Conservation (phyloP, 176 grass and related monocot species). For the Zoysia pacifica region DNA sequence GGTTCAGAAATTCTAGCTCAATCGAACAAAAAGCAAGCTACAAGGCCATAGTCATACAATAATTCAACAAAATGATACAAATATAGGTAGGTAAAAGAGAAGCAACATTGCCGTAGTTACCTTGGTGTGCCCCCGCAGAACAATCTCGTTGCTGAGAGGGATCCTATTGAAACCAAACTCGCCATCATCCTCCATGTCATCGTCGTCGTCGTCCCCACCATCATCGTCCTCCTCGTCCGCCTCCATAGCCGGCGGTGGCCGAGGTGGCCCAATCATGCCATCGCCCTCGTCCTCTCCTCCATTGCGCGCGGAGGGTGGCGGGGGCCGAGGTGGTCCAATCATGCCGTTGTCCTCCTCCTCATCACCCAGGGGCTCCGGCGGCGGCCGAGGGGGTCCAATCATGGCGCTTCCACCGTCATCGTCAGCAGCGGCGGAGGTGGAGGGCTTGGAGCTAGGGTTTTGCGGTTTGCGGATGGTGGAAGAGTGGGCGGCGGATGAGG, state of each 20-base stretch:
- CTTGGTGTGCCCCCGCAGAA: conserved; percentile 85
- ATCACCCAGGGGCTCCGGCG: neutral
- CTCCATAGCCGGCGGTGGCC: conserved; percentile 32
- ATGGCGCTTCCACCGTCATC: conserved; percentile 5
- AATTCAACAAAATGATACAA: conserved; percentile 2
- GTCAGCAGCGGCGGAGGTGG: conserved; percentile 16
- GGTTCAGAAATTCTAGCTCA: conserved; percentile 2
- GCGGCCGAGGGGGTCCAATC: conserved; percentile 41
- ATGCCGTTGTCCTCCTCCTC: conserved; percentile 14
- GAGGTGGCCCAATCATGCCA: conserved; percentile 72
- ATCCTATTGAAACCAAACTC: conserved; percentile 57
- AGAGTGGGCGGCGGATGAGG: conserved; percentile 60
- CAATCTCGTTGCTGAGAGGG: conserved; percentile 90
- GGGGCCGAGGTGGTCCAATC: conserved; percentile 51
- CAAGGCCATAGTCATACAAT: neutral
- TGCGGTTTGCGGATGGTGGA: conserved; percentile 65
- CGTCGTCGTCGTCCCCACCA: conserved; percentile 1
- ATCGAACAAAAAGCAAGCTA: neutral
- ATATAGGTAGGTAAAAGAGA: neutral
- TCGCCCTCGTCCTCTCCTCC: conserved; percentile 47
- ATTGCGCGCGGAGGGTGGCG: conserved; percentile 16
- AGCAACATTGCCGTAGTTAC: conserved; percentile 32
- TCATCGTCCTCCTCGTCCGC: conserved; percentile 30
- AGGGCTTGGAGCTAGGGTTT: conserved; percentile 48
- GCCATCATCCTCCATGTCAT: conserved; percentile 55